Conservation (phyloP, 2,329 filamentous ascomycete genomes). For the Cephalotrichum gorgonifer region DNA sequence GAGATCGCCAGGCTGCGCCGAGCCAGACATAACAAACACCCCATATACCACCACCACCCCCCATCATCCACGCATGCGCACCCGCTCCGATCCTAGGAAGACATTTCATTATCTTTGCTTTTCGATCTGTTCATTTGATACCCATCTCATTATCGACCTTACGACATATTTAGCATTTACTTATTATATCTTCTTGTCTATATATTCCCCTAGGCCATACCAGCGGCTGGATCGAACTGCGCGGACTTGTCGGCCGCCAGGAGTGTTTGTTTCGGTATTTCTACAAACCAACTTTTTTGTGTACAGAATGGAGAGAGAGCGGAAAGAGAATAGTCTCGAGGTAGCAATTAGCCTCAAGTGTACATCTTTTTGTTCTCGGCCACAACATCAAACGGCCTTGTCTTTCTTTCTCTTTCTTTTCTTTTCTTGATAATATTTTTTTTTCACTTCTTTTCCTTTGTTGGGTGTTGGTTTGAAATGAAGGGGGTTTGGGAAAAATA, state of each 20-base stretch:
- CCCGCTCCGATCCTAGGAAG: slow-evolving; percentile 5
- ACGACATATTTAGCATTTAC: not conserved
- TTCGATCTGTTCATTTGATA: slow-evolving; percentile 1
- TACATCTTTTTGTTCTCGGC: not conserved
- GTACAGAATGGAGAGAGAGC: not conserved
- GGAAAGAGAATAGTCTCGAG: not conserved
- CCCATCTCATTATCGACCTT: not conserved
- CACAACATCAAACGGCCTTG: not conserved
- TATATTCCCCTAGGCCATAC: too few species aligned
- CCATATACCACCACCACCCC: not conserved
- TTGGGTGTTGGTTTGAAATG: not conserved
- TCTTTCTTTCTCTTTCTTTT: not conserved
- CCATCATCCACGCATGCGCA: too few species aligned
- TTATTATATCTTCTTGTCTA: not conserved
- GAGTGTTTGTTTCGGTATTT: too few species aligned
- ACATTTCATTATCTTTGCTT: not conserved
- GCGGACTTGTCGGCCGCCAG: too few species aligned
- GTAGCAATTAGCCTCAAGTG: not conserved
- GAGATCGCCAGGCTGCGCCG: slow-evolving; percentile 25
- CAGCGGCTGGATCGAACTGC: too few species aligned
- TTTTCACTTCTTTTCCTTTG: slow-evolving; percentile 4
- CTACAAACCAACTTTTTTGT: too few species aligned
- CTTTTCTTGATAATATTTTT: slow-evolving; percentile 5
- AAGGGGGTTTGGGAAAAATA: not conserved
- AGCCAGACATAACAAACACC: not conserved